phyloP scores from a whole-genome alignment of 2,329 filamentous ascomycete genomes.

The Arthrobotrys pseudoclavata region DNA sequence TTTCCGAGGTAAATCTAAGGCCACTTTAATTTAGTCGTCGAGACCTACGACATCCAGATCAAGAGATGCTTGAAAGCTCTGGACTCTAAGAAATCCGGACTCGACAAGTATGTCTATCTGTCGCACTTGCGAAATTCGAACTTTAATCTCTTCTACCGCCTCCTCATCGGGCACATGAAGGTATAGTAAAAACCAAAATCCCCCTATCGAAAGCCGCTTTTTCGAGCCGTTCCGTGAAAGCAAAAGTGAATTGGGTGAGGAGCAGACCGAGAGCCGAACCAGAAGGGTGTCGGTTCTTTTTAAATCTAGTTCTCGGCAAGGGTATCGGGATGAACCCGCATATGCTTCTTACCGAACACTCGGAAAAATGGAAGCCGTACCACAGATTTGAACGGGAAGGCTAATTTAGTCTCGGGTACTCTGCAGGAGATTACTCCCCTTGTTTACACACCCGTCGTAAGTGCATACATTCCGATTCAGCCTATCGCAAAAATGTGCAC shows the following conservation, averaged over 20 bases:
- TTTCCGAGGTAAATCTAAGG: constrained; percentile 15
- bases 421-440: constrained; percentile 81
- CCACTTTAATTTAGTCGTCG: constrained; percentile 65
- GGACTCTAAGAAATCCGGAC: constrained; percentile 75
- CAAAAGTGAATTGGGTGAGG: constrained; percentile 22
- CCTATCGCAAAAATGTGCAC: constrained; percentile 44
- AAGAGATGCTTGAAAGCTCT: constrained; percentile 81
- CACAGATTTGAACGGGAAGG: constrained; percentile 53
- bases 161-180: constrained; percentile 80
- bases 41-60: constrained; percentile 74
- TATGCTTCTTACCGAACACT: constrained; percentile 53
- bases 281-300: constrained; percentile 48
- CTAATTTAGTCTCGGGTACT: constrained; percentile 56
- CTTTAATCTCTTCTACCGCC: constrained; percentile 84
- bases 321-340: constrained; percentile 60
- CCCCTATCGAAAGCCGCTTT: constrained; percentile 14
- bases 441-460: constrained; percentile 84
- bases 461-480: constrained; percentile 59
- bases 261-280: constrained; percentile 35
- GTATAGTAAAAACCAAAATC: constrained; percentile 64
- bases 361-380: constrained; percentile 51
- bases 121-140: constrained; percentile 81
- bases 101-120: constrained; percentile 88
- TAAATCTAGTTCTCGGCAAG: constrained; percentile 57
- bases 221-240: constrained; percentile 29